Evolutionary conservation across 148 eudicot species (phyloP), one percentile per base, ranked within the genome.

Genomic region (Rhododendron mucronatum): DNA sequence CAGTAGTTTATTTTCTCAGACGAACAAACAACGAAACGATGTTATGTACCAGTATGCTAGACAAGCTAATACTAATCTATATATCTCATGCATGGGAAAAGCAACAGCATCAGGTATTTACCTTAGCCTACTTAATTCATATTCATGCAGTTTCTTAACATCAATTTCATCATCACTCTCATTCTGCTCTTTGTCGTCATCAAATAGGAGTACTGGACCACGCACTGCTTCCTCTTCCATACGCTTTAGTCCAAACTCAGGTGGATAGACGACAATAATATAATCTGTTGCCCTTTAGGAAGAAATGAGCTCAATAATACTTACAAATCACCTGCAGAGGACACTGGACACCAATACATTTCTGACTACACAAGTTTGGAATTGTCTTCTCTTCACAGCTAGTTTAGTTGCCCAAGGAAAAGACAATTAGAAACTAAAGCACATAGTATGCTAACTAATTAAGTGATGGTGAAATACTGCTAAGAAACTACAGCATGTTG

Each of bases 91-190:
- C 26, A 14, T 41, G 53, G 28, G 26, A 39, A 26, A 26, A 13
- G 39, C 35, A 84, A 28, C 30, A 82, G 73, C 74, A 76, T 80
- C 83, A 84, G 45, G 59, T 20, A 57, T 63, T 74, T 78, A 95
- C 99, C 96, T 95, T 85, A 97, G 92, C 91, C 94, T 92, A 86
- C 98, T 95, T 87, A 90, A 89, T 91, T 97, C 99, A 91, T 97
- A 97, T 47, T 92, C 96, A 81, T 98, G 98, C 83, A 97, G 75
- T 87, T 97, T 97, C 84, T 90, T 93, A 71, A 84, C 85, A 75
- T 93, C 94, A 55, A 95, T 90, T 89, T 95, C 95, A 53, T 92
- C 88, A 67, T 86, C 90, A 74, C 90, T 87, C 59, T 84, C 92
- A 37, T 85, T 86, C 41, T 88, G 51, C n/a, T 88, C 88, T 23